A percentile compares a stretch with the other conserved stretches of the same genome.
phyloP scores from a whole-genome alignment of 495 filamentous ascomycete species.

The Aspergillus indologenus region DNA sequence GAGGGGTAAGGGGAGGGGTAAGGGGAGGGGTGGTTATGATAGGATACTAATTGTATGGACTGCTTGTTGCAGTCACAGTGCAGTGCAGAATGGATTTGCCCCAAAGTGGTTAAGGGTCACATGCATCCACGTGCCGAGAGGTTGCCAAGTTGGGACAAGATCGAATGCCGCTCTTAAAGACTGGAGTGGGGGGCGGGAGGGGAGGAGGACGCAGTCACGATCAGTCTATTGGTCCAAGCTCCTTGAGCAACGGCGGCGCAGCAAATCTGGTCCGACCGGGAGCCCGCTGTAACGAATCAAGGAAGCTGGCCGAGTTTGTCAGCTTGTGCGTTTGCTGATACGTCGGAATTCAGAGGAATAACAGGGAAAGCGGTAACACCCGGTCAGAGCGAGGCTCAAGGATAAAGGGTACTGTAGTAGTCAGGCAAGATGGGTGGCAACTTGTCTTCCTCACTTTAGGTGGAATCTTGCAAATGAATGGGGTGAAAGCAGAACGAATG shows the following conservation, averaged over 20 bases:
- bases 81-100: background rate
- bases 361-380: conserved; percentile 1
- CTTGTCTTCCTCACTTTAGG: too few species aligned
- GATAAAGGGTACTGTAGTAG: too few species aligned
- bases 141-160: background rate
- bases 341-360: conserved; percentile 4
- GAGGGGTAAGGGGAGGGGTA: too few species aligned
- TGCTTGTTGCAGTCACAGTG: too few species aligned
- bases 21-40: too few species aligned
- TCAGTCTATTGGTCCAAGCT: conserved; percentile 15
- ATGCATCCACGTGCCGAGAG: conserved; percentile 21
- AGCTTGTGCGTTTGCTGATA: conserved; percentile 8
- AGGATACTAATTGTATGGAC: conserved; percentile 19
- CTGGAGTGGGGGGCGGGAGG: background rate
- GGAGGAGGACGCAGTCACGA: background rate
- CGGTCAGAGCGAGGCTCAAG: background rate
- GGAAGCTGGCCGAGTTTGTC: conserved; percentile 14
- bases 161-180: conserved; percentile 14
- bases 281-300: conserved; percentile 15
- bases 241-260: conserved; percentile 13
- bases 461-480: background rate
- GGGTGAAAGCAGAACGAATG: background rate
- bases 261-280: conserved; percentile 4
- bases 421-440: too few species aligned
- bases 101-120: conserved; percentile 17